phyloP scores from a whole-genome alignment of 441 rosid species.

The Arabidopsis hybrid region DNA sequence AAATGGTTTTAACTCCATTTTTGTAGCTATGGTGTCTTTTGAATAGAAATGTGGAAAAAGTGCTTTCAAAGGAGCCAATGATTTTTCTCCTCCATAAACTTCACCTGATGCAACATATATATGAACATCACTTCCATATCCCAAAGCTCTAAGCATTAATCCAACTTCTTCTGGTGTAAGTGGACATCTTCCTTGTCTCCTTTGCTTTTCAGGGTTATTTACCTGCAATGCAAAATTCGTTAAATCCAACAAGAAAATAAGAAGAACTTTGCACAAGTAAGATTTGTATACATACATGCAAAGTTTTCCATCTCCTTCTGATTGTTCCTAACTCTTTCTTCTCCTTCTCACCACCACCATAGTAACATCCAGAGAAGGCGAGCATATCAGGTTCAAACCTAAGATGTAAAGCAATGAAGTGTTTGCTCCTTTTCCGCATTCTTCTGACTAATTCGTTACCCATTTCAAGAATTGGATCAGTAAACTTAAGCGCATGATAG shows the following conservation, averaged over 20 bases:
- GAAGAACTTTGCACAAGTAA: slow-evolving; percentile 5
- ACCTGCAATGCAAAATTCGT: slow-evolving; percentile 49
- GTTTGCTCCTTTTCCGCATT: slow-evolving; percentile 82
- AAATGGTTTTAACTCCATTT: slow-evolving; percentile 78
- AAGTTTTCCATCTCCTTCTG: slow-evolving; percentile 93
- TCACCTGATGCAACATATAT: slow-evolving; percentile 99
- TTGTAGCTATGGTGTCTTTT: slow-evolving; percentile 83
- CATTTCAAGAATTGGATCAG: slow-evolving; percentile 77
- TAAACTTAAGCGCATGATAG: slow-evolving; percentile 86
- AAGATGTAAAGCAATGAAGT: slow-evolving; percentile 89
- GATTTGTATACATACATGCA: slow-evolving; percentile 68
- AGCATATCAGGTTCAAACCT: slow-evolving; percentile 99
- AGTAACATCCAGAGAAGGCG: slow-evolving; percentile 91
- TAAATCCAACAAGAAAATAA: neutral
- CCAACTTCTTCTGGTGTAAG: slow-evolving; percentile 99
- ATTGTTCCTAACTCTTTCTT: slow-evolving; percentile 77
- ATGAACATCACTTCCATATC: slow-evolving; percentile 90
- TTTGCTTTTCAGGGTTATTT: slow-evolving; percentile 80
- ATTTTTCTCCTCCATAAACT: slow-evolving; percentile 89
- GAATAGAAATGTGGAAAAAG: slow-evolving; percentile 92
- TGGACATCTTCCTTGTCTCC: slow-evolving; percentile 98
- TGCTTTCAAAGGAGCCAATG: slow-evolving; percentile 82
- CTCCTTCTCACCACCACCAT: slow-evolving; percentile 93
- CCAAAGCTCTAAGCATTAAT: slow-evolving; percentile 94
- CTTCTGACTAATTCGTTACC: slow-evolving; percentile 71